Evolutionary conservation across 73 alveolate species (phyloP).

Genomic region (Paramecium biaurelia): DNA sequence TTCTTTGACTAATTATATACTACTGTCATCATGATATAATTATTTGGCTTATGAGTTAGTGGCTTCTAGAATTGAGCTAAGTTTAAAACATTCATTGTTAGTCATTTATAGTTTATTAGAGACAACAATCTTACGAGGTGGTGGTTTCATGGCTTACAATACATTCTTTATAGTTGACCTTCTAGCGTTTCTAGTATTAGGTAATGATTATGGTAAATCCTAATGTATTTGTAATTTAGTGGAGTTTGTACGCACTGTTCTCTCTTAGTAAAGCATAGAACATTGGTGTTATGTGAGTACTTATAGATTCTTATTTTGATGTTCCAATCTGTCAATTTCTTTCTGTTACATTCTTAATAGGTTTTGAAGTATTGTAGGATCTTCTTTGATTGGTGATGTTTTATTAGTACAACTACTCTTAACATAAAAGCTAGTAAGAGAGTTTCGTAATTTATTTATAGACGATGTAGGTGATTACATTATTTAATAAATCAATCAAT

Average conservation of each 20-base stretch:
- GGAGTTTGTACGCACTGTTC: neutral
- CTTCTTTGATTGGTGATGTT: constrained; percentile 1
- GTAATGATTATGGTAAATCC: neutral
- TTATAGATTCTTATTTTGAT: neutral
- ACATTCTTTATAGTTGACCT: neutral
- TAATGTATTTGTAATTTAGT: neutral
- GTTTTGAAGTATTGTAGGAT: neutral
- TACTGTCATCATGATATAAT: neutral
- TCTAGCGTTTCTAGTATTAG: neutral
- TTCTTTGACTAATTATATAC: neutral
- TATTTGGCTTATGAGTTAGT: neutral
- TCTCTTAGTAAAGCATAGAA: neutral
- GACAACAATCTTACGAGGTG: neutral
- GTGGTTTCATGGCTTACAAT: neutral
- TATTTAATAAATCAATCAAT: neutral
- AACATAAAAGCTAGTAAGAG: neutral
- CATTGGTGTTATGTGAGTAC: neutral
- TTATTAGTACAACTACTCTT: neutral
- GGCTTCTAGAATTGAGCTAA: neutral
- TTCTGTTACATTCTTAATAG: constrained; percentile 37
- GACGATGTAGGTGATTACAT: constrained; percentile 19
- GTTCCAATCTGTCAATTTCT: constrained; percentile 45
- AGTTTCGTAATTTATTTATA: neutral
- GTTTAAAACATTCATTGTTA: constrained; percentile 1
- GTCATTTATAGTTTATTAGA: neutral